Percentiles rank a stretch among this genome's conserved stretches.
Evolutionary conservation across 2,329 filamentous ascomycete species (phyloP).

Genomic region (Fusarium sp.): DNA sequence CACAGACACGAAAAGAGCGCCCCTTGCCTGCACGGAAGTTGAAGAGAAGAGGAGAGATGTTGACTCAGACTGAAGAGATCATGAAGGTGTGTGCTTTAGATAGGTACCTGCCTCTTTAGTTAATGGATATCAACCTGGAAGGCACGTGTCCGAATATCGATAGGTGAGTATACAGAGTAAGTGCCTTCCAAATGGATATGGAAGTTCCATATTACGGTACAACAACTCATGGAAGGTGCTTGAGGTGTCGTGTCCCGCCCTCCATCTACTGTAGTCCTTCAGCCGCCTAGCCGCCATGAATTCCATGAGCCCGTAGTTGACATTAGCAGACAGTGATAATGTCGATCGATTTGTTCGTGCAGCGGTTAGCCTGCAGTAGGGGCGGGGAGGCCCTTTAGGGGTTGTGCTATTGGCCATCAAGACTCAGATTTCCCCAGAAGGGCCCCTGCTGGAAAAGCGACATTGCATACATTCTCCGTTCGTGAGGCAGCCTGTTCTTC

Average conservation of each 20-base stretch:
- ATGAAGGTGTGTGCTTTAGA: too few relatives aligned
- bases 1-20: slow-evolving; percentile 3
- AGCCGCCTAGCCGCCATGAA: slow-evolving; percentile 14
- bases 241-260: not conserved
- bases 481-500: slow-evolving; percentile 25
- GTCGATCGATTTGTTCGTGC: slow-evolving; percentile 48
- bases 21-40: slow-evolving; percentile 4
- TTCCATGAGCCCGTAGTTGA: slow-evolving; percentile 18
- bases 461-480: slow-evolving; percentile 19
- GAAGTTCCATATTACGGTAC: not conserved
- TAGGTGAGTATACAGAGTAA: too few relatives aligned
- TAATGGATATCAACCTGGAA: not conserved
- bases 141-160: not conserved
- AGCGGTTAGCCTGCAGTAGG: slow-evolving; percentile 33
- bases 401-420: slow-evolving; percentile 27
- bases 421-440: slow-evolving; percentile 34
- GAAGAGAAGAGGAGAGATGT: not conserved
- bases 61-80: not conserved
- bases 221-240: not conserved
- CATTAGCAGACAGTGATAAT: slow-evolving; percentile 34
- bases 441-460: slow-evolving; percentile 27
- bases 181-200: not conserved
- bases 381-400: slow-evolving; percentile 23
- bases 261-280: not conserved
- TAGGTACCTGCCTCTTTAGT: too few relatives aligned